phyloP scores from a whole-genome alignment of 73 alveolate species.

The Durusdinium trenchii region DNA sequence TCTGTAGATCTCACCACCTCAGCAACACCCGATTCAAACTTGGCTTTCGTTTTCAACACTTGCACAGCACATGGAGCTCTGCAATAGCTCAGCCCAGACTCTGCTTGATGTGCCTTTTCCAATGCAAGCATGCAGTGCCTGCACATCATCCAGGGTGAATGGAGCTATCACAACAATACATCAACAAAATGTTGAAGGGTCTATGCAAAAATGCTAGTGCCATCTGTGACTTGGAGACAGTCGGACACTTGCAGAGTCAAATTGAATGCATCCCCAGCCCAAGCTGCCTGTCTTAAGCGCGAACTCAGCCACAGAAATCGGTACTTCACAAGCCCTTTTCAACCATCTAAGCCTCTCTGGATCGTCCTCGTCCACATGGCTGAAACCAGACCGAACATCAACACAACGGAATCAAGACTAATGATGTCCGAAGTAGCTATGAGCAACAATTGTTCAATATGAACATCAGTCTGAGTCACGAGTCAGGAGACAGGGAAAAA shows the following conservation, averaged over 20 bases:
- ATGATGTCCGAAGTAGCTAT: not conserved
- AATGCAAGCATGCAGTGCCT: slow-evolving; percentile 72
- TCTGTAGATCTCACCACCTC: no score
- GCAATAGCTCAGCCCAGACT: slow-evolving; percentile 15
- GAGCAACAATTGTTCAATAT: not conserved
- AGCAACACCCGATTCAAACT: no score
- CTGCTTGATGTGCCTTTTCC: slow-evolving; percentile 39
- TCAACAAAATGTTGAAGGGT: not conserved
- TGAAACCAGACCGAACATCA: not conserved
- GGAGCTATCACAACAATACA: not conserved
- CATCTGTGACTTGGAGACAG: no score
- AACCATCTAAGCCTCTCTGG: slow-evolving; percentile 53
- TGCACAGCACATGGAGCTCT: no score
- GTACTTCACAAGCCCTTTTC: slow-evolving; percentile 44
- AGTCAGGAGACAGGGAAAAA: no score
- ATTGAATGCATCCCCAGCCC: no score
- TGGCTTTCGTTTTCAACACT: no score
- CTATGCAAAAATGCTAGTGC: no score
- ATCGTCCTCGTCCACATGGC: no score
- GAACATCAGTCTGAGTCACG: no score
- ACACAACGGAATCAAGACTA: no score
- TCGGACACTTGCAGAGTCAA: no score
- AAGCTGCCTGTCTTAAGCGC: slow-evolving; percentile 45
- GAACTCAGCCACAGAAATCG: slow-evolving; percentile 71
- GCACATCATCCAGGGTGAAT: not conserved